Conservation (phyloP, 2,329 filamentous ascomycete genomes). For the Ilyonectria mors-panacis region DNA sequence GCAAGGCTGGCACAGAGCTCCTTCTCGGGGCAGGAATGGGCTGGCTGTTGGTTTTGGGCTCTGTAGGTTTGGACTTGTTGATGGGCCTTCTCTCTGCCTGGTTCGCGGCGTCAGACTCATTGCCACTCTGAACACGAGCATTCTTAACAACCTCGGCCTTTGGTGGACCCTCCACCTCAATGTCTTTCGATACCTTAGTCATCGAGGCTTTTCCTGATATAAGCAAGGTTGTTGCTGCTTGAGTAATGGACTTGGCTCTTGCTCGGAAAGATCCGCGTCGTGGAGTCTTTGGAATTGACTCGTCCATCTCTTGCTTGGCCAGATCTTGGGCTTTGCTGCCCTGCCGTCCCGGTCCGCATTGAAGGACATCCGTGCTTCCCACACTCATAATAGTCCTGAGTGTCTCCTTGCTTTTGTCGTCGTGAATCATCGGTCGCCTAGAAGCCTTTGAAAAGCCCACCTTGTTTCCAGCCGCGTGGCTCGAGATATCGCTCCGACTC, state of each 20-base stretch:
- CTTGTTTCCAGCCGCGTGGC: constrained; percentile 14
- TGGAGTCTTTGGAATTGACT: constrained; percentile 35
- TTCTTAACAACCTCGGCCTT: not conserved
- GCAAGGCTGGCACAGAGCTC: constrained; percentile 47
- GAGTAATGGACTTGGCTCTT: constrained; percentile 32
- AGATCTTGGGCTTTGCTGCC: constrained; percentile 6
- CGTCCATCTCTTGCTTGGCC: not conserved
- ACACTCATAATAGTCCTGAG: constrained; percentile 67
- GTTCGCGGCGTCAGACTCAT: not conserved
- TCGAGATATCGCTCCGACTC: constrained; percentile 40
- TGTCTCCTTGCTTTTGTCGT: constrained; percentile 62
- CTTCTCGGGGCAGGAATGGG: constrained; percentile 36
- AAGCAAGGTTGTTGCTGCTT: constrained; percentile 35
- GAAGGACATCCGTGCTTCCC: constrained; percentile 58
- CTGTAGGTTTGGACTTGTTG: constrained; percentile 10
- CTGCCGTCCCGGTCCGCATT: constrained; percentile 22
- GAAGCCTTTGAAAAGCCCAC: constrained; percentile 49
- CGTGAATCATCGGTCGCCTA: constrained; percentile 56
- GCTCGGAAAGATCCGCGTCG: constrained; percentile 23
- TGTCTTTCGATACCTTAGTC: constrained; percentile 1
- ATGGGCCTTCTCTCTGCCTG: not conserved
- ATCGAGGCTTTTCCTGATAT: constrained; percentile 30
- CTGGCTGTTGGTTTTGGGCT: constrained; percentile 34
- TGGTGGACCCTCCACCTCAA: not conserved
- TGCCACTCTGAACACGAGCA: not conserved